These are phyloP conservation scores for Ambrosiella cleistominuta DNA, from an alignment of 2,329 filamentous ascomycete species.

Conservation along the genomic window DNA sequence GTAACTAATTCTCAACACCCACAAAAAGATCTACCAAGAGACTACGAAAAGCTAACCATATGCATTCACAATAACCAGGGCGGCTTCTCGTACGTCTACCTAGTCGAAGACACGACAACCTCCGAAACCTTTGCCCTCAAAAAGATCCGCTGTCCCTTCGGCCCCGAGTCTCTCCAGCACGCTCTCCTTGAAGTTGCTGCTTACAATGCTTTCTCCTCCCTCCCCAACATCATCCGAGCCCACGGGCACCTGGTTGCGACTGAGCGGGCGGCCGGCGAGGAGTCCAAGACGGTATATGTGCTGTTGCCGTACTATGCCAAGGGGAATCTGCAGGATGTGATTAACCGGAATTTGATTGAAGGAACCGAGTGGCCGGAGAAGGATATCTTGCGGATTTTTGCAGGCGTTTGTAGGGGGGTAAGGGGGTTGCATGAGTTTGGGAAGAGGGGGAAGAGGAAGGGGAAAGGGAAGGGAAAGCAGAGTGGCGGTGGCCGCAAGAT, in stretches of 20 bases:
- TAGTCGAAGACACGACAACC: constrained; percentile 77
- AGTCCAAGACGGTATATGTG: constrained; percentile 87
- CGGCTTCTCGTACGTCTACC: constrained; percentile 97
- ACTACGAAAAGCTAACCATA: neutral
- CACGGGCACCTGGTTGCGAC: constrained; percentile 68
- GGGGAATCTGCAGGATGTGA: constrained; percentile 92
- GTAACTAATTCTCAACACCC: constrained; percentile 25
- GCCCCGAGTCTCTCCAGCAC: constrained; percentile 83
- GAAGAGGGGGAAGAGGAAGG: neutral
- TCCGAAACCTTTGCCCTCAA: constrained; percentile 85
- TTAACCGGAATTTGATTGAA: constrained; percentile 96
- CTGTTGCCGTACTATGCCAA: constrained; percentile 86
- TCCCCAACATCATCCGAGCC: constrained; percentile 71
- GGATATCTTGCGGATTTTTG: constrained; percentile 71
- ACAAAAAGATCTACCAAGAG: neutral
- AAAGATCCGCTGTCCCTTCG: constrained; percentile 97
- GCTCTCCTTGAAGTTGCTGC: constrained; percentile 96
- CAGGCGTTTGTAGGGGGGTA: constrained; percentile 78
- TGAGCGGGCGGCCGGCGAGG: constrained; percentile 44
- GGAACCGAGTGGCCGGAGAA: constrained; percentile 79
- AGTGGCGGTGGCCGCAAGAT: neutral
- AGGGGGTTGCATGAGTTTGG: constrained; percentile 56
- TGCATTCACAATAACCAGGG: constrained; percentile 35
- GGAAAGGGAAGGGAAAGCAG: neutral
- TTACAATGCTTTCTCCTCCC: constrained; percentile 72